Conservation (phyloP, 805 yeast species). For the Yarrowia sp. region DNA sequence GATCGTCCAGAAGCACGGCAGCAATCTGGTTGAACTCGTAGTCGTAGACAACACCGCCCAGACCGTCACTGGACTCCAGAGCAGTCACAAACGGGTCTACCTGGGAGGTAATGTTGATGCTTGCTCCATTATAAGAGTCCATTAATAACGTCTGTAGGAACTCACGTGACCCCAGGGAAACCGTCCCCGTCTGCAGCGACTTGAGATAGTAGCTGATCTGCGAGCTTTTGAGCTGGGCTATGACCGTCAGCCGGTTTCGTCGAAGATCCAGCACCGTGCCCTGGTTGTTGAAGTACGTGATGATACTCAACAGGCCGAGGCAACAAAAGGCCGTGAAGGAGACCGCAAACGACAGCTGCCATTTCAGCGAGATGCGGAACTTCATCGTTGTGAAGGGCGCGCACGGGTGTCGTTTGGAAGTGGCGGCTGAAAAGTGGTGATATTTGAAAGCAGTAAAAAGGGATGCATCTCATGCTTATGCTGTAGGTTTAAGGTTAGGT, state of each 20-base stretch:
- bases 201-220: constrained; percentile 75
- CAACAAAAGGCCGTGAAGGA: constrained; percentile 35
- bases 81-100: constrained; percentile 41
- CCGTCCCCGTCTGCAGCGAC: constrained; percentile 68
- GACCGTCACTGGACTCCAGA: constrained; percentile 43
- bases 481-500: no score
- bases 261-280: constrained; percentile 63
- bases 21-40: constrained; percentile 35
- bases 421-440: no score
- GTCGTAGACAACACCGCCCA: constrained; percentile 43
- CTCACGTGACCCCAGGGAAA: constrained; percentile 65
- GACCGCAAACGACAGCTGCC: constrained; percentile 28
- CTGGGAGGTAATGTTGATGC: constrained; percentile 15
- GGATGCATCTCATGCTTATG: no score
- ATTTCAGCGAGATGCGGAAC: constrained; percentile 32
- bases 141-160: constrained; percentile 64
- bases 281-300: constrained; percentile 64
- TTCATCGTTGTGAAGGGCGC: background rate
- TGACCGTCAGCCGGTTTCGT: constrained; percentile 72
- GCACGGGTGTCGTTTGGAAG: background rate
- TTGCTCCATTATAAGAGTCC: constrained; percentile 50
- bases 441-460: no score
- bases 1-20: constrained; percentile 16
- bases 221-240: constrained; percentile 79
- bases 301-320: constrained; percentile 21